Base-by-base conservation (phyloP, 495 filamentous ascomycete species). In the Neohortaea acidophila region DNA sequence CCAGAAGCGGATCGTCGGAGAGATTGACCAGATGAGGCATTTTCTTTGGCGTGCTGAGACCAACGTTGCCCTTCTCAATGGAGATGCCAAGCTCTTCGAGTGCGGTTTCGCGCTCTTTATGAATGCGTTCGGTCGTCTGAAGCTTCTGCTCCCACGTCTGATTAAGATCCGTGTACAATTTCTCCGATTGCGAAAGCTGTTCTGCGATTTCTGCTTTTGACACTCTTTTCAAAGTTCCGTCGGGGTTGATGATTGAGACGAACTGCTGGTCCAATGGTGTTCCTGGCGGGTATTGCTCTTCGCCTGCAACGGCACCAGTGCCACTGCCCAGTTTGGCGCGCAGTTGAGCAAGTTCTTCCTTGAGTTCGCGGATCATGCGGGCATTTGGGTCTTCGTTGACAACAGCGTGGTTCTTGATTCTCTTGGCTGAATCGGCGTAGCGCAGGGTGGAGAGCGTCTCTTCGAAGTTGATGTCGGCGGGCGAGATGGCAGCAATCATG, bases 351-450 rank as follows among this genome's bases (percentile, higher is more conserved):
- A 99, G 59, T 51, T 99, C 89, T 54, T 99, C 89, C 57, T 96
- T 99, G 39, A 99, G 62, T 51, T 99, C 89, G 51, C 89, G 70
- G 42, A 99, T 96, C 89, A 99, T 99, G 41, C 87, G 76, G 44
- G 89, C 89, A 55, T 99, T 99, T 28, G 89, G 84, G 63, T 96
- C 89, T 55, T 99, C 89, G 64, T 99, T 99, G 56, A 99, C 81
- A 20, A 99, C 91, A 25, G 89, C 89, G 57, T 99, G 91, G 62
- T 99, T 96, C 82, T 96, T 96, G 67, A 99, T 99, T 48, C 89
- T 73, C 61, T 99, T 99, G 17, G 89, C 89, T 5, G 84, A 93
- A 57, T 99, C 89, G 31, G 89, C 89, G 62, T 99, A 99, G 41
- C 89, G 75, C 9, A 99, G 66, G 9, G 89, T 99, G 57, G 85